Conservation (phyloP, 805 yeast species). For the Suhomyces sp. region DNA sequence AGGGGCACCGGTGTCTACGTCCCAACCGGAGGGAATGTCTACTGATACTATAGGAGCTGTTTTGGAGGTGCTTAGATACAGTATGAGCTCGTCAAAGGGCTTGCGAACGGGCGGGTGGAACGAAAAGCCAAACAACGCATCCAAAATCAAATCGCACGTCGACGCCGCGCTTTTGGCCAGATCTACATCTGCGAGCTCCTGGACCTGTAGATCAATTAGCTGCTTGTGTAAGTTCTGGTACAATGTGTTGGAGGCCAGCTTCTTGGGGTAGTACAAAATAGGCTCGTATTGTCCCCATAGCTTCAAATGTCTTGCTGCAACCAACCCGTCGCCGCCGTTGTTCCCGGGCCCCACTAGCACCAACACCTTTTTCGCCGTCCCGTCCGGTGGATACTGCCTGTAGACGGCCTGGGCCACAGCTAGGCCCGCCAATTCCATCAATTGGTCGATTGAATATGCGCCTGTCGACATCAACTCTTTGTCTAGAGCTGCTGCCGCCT, state of each 20-base stretch:
- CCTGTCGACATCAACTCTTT: constrained; percentile 81
- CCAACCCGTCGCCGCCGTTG: constrained; percentile 95
- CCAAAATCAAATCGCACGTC: constrained; percentile 44
- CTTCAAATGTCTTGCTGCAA: constrained; percentile 87
- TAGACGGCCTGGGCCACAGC: constrained; percentile 88
- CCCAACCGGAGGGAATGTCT: constrained; percentile 97
- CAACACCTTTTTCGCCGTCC: constrained; percentile 42
- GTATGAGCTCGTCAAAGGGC: constrained; percentile 57
- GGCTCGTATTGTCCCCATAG: constrained; percentile 75
- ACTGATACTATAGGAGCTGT: constrained; percentile 71
- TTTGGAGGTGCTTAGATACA: constrained; percentile 20
- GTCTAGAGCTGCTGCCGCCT: constrained; percentile 74
- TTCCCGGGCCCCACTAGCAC: constrained; percentile 94
- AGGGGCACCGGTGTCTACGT: constrained; percentile 81
- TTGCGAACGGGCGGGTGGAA: constrained; percentile 83
- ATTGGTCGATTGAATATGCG: constrained; percentile 78
- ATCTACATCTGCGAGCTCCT: constrained; percentile 45
- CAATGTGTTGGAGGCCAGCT: constrained; percentile 49
- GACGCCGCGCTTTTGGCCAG: constrained; percentile 31
- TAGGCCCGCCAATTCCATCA: constrained; percentile 96
- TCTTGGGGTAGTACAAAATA: constrained; percentile 73
- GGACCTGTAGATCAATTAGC: constrained; percentile 59
- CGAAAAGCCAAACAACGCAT: constrained; percentile 90
- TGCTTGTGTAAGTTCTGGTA: constrained; percentile 65
- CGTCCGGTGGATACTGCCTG: constrained; percentile 57